phyloP scores from a whole-genome alignment of 129 eudicot genomes.

The Helianthus tuberosus region DNA sequence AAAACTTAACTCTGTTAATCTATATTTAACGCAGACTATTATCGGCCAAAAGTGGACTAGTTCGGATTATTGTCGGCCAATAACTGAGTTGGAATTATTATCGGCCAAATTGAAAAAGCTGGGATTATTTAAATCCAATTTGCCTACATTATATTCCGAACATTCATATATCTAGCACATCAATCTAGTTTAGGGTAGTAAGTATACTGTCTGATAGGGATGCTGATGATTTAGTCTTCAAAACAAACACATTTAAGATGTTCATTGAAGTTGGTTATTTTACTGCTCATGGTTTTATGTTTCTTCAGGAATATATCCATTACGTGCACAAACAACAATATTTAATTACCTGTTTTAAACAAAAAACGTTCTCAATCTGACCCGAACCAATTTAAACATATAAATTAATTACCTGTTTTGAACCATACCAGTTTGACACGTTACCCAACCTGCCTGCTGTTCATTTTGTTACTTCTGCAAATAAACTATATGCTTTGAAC shows the following conservation, averaged over 20 bases:
- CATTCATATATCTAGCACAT: background rate
- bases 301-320: constrained; percentile 56
- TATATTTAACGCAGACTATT: no score
- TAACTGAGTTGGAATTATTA: no score
- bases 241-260: background rate
- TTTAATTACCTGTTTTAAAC: background rate
- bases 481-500: background rate
- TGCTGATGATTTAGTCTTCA: background rate
- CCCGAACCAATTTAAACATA: background rate
- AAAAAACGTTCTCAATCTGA: background rate
- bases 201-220: background rate
- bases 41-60: no score
- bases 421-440: background rate
- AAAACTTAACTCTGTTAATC: no score
- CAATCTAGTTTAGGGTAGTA: background rate
- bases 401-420: background rate
- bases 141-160: background rate
- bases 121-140: no score
- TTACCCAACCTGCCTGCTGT: background rate
- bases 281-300: background rate
- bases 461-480: background rate
- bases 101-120: no score
- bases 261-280: background rate
- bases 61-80: no score
- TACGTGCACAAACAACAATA: constrained; percentile 25